Evolutionary conservation across 1,284 basidiomycete species (phyloP).

Genomic region (Pseudozyma tsukubaensis): DNA sequence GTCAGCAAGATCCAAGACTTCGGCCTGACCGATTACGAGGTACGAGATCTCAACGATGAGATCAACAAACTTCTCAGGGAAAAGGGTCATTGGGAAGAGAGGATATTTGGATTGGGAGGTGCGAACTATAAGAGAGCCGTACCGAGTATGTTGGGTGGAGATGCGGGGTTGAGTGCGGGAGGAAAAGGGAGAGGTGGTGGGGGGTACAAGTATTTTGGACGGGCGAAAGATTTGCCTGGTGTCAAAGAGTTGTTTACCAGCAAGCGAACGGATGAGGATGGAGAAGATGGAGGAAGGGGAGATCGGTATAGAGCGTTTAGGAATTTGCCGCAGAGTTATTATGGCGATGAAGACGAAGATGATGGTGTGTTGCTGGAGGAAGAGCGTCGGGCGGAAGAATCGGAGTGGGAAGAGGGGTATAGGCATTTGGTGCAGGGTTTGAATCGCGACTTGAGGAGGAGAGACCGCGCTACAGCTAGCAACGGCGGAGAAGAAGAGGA

Average conservation of each 20-base stretch:
- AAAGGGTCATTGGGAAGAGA: constrained; percentile 96
- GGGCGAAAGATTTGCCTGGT: constrained; percentile 94
- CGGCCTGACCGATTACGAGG: constrained; percentile 92
- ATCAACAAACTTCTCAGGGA: constrained; percentile 96
- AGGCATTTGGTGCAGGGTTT: constrained; percentile 11
- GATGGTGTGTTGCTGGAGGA: constrained; percentile 76
- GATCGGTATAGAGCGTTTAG: constrained; percentile 88
- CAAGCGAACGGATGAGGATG: constrained; percentile 76
- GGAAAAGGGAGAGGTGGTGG: constrained; percentile 70
- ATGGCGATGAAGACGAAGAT: constrained; percentile 88
- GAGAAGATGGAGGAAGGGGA: constrained; percentile 79
- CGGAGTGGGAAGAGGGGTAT: constrained; percentile 76
- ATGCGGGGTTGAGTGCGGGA: constrained; percentile 86
- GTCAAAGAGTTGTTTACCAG: constrained; percentile 85
- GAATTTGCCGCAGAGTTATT: constrained; percentile 88
- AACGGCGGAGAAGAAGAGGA: background rate
- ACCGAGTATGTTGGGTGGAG: constrained; percentile 88
- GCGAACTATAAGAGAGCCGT: constrained; percentile 91
- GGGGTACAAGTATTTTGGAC: constrained; percentile 99
- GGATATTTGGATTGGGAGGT: constrained; percentile 92
- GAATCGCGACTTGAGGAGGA: constrained; percentile 9
- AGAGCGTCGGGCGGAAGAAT: constrained; percentile 47
- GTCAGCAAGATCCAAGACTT: constrained; percentile 97
- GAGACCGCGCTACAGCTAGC: background rate
- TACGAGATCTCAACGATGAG: constrained; percentile 95